Evolutionary conservation across 257 asterid genomes (phyloP).

Genomic region (Solanum virginianum): DNA sequence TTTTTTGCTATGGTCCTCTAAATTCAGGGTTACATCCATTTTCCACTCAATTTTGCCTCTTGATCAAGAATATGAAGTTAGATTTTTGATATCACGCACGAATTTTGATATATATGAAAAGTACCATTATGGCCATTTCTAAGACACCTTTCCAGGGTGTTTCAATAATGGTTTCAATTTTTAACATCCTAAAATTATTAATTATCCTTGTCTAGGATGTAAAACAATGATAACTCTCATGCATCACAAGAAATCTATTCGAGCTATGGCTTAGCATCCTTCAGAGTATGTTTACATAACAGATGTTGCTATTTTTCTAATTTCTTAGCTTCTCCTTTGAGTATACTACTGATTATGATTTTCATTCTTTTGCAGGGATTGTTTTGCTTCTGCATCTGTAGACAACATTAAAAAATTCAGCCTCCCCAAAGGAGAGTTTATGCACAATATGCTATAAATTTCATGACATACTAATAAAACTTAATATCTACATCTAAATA

Average conservation of each 20-base stretch:
- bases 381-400: constrained; percentile 93
- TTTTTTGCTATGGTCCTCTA: too few relatives aligned
- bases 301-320: not conserved
- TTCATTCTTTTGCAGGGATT: constrained; percentile 44
- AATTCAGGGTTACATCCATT: too few relatives aligned
- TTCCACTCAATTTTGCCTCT: too few relatives aligned
- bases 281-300: constrained; percentile 5
- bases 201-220: constrained; percentile 37
- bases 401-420: constrained; percentile 81
- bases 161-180: not conserved
- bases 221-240: constrained; percentile 11
- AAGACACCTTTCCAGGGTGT: too few relatives aligned
- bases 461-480: not conserved
- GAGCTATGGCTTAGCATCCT: constrained; percentile 6
- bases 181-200: constrained; percentile 1
- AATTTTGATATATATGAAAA: too few relatives aligned
- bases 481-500: not conserved
- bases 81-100: too few relatives aligned
- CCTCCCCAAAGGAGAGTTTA: constrained; percentile 91
- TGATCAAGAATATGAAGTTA: too few relatives aligned
- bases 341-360: not conserved
- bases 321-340: not conserved
- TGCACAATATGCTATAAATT: constrained; percentile 99
- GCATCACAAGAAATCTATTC: constrained; percentile 10
- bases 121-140: too few relatives aligned